Percentiles rank a stretch among this genome's conserved stretches.
Evolutionary conservation across 805 yeast genomes (phyloP).

Genomic region (Saturnispora ahearnii): DNA sequence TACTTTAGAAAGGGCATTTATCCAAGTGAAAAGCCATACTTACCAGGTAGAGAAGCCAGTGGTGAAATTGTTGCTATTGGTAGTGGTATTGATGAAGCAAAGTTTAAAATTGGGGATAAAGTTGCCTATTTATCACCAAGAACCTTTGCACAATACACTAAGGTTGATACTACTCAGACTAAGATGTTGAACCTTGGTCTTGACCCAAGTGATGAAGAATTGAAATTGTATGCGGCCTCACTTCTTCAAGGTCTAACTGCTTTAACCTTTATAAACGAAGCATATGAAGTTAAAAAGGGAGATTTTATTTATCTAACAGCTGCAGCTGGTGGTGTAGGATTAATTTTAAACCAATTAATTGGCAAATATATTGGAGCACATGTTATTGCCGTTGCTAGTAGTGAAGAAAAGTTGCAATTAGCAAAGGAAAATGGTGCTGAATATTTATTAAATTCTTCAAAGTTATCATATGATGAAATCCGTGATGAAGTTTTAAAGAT

Average conservation of each 20-base stretch:
- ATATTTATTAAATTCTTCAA: constrained; percentile 43
- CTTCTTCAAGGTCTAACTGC: constrained; percentile 75
- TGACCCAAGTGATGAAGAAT: constrained; percentile 36
- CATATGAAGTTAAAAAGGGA: constrained; percentile 57
- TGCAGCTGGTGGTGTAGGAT: constrained; percentile 94
- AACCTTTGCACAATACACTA: constrained; percentile 71
- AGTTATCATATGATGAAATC: constrained; percentile 40
- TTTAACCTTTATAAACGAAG: constrained; percentile 55
- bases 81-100: constrained; percentile 33
- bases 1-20: constrained; percentile 79
- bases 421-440: constrained; percentile 77
- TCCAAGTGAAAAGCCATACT: constrained; percentile 49
- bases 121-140: constrained; percentile 46
- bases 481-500: constrained; percentile 45
- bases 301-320: constrained; percentile 78
- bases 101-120: constrained; percentile 58
- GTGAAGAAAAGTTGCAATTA: constrained; percentile 56
- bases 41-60: constrained; percentile 62
- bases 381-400: constrained; percentile 79
- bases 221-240: constrained; percentile 51
- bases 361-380: constrained; percentile 53
- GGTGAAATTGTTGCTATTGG: constrained; percentile 67
- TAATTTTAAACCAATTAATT: constrained; percentile 57
- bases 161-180: constrained; percentile 28
- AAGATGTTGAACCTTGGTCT: constrained; percentile 41